Percentiles rank a stretch among this genome's conserved stretches.
phyloP scores from a whole-genome alignment of 164 flowering plant species.

The Akebia trifoliata region DNA sequence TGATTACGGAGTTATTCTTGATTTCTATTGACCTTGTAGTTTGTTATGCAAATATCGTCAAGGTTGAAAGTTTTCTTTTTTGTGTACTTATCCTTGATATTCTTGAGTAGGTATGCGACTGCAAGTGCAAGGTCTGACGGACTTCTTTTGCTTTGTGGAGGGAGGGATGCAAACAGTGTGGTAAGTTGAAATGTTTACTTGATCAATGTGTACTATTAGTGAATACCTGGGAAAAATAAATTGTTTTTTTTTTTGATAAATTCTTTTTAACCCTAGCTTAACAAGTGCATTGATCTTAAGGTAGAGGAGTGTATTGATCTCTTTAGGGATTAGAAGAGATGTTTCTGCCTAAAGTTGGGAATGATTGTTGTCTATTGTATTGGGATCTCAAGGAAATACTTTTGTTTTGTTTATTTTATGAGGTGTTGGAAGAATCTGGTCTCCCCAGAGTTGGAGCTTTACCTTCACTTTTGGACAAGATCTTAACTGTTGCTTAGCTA shows the following conservation, averaged over 20 bases:
- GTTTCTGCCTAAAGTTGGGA: too few species aligned
- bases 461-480: too few species aligned
- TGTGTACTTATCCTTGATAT: not conserved
- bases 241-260: not conserved
- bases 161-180: slow-evolving; percentile 97
- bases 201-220: not conserved
- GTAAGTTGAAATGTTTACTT: slow-evolving; percentile 36
- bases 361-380: too few species aligned
- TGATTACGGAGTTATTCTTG: too few species aligned
- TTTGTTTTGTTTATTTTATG: too few species aligned
- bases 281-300: not conserved
- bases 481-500: too few species aligned
- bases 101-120: slow-evolving; percentile 84
- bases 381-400: too few species aligned
- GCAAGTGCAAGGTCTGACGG: slow-evolving; percentile 99
- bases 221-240: not conserved
- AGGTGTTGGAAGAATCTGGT: too few species aligned
- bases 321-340: too few species aligned
- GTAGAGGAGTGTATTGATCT: too few species aligned
- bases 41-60: too few species aligned
- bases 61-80: not conserved
- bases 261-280: not conserved
- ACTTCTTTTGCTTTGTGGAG: slow-evolving; percentile 97
- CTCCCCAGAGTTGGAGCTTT: too few species aligned
- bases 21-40: slow-evolving; percentile 7